Conservation (phyloP, 208 protist genomes). For the Herpetomonas tarakana region DNA sequence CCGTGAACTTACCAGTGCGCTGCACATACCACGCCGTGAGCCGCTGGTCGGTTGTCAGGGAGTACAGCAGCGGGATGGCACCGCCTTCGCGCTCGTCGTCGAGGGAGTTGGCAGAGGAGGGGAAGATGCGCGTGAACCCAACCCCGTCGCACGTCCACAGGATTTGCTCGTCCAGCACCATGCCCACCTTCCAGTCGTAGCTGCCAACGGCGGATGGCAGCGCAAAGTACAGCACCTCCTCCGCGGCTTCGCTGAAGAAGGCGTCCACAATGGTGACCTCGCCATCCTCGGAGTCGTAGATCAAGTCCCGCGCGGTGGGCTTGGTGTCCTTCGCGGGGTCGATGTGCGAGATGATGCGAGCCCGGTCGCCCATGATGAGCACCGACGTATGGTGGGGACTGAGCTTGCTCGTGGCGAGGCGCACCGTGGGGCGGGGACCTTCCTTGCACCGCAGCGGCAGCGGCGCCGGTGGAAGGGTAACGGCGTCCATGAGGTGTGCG, state of each 20-base stretch:
- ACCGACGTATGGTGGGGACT: constrained; percentile 34
- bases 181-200: constrained; percentile 75
- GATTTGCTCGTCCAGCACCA: constrained; percentile 75
- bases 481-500: constrained; percentile 45
- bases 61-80: constrained; percentile 71
- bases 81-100: background rate
- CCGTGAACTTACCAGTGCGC: constrained; percentile 37
- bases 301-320: constrained; percentile 45
- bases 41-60: constrained; percentile 68
- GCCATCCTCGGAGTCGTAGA: constrained; percentile 67
- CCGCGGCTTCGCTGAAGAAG: constrained; percentile 74
- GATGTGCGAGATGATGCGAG: constrained; percentile 44
- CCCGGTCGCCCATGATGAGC: constrained; percentile 62
- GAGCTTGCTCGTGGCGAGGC: constrained; percentile 38
- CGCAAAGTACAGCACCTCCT: constrained; percentile 76
- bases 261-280: constrained; percentile 66
- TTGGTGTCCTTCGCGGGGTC: constrained; percentile 19
- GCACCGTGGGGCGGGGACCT: constrained; percentile 14
- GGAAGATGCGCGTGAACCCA: constrained; percentile 76
- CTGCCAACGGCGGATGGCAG: constrained; percentile 56
- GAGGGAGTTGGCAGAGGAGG: constrained; percentile 29
- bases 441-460: constrained; percentile 22
- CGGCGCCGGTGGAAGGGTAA: constrained; percentile 19
- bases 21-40: constrained; percentile 70
- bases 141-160: constrained; percentile 58